Base-by-base conservation (phyloP, 768 basidiomycete genomes). In the Aureoboletus auriporus region DNA sequence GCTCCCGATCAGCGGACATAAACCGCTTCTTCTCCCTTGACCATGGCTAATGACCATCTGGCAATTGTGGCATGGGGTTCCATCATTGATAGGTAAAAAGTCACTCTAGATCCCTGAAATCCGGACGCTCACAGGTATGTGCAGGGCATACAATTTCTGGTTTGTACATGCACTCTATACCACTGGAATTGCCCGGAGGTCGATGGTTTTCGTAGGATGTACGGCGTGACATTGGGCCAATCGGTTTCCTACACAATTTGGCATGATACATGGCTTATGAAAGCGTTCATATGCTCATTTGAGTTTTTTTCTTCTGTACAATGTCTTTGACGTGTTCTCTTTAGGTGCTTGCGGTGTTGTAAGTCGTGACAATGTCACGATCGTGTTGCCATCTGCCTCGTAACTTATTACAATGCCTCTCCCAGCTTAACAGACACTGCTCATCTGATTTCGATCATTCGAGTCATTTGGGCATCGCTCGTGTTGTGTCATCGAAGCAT, bases 161-260 rank as follows among this genome's bases (percentile, higher is more conserved):
- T 27, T n/a, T 50, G 54, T 55, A 39, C 9, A 45, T 47, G 27
- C 14, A 14, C 27, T 27, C 31, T n/a, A 20, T 9, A 10, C 29
- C 29, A 12, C 27, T 29, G 29, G 20, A 14, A 4, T 39, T 8
- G 16, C 8, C 9, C 33, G 6, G 20, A 4, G 20, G 30, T 6
- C 28, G 13, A 14, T 17, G 31, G 29, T 28, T 39, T 12, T 7
- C 6, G 17, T 9, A 55, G 53, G 1, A 30, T 57, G 54, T 57
- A 56, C 26, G 54, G 55, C 5, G 40, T 14, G 6, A 57, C 53
- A 16, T 12, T 56, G 36, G 53, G 49, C 4, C 55, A 56, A 11
- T 38, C 35, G 20, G 39, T 47, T 11, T 51, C 39, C 13, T 56
- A 56, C n/a, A 0, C 10, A 3, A 11, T 9, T 33, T 57, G 49